A percentile compares a stretch with the other conserved stretches of the same genome.
These are phyloP conservation scores for Trichocladium antarcticum DNA, from an alignment of 495 filamentous ascomycete species.

Conservation along the genomic window DNA sequence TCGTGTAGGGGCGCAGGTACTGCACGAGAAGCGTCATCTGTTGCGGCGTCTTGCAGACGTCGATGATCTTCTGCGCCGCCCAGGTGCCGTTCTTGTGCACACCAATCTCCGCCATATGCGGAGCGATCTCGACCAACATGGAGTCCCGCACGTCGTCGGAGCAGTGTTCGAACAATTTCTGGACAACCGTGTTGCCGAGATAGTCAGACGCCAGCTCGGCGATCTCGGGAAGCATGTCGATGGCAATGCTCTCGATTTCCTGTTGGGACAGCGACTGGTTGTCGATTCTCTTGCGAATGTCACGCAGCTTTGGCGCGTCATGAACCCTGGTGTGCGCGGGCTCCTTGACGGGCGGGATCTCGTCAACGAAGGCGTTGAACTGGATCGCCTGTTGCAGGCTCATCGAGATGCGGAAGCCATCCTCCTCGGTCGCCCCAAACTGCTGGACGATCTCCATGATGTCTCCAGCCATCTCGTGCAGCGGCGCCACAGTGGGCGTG, in stretches of 20 bases:
- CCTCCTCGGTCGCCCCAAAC: constrained; percentile 79
- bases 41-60: constrained; percentile 72
- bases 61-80: constrained; percentile 98
- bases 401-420: constrained; percentile 56
- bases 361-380: constrained; percentile 59
- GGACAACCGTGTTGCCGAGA: constrained; percentile 96
- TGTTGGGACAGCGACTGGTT: constrained; percentile 73
- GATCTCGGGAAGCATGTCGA: constrained; percentile 90
- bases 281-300: constrained; percentile 95
- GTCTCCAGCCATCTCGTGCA: constrained; percentile 66
- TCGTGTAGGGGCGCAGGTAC: constrained; percentile 68
- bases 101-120: constrained; percentile 90
- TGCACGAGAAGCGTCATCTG: constrained; percentile 82
- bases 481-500: constrained; percentile 54
- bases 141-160: constrained; percentile 80
- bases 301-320: constrained; percentile 88
- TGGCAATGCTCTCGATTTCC: constrained; percentile 86
- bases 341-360: constrained; percentile 83
- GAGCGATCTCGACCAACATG: constrained; percentile 80
- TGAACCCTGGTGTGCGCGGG: constrained; percentile 83
- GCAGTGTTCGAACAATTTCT: constrained; percentile 94
- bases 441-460: constrained; percentile 79
- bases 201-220: constrained; percentile 92
- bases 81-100: constrained; percentile 98
- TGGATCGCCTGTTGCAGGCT: constrained; percentile 66